phyloP scores from a whole-genome alignment of 805 yeast species.

The Maudiozyma barnettii region DNA sequence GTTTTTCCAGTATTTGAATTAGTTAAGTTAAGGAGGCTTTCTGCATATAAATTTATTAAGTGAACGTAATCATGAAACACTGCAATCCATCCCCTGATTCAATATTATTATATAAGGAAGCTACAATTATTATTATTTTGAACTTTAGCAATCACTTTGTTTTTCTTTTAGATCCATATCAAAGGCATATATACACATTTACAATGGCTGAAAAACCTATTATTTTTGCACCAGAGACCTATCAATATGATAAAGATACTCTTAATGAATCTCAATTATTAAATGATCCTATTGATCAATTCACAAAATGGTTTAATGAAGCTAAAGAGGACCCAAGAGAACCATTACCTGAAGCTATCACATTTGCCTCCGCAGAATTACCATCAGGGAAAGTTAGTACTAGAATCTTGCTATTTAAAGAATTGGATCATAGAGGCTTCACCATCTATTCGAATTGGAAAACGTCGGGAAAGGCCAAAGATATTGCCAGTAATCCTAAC shows the following conservation, averaged over 20 bases:
- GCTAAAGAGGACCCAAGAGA: conserved; percentile 49
- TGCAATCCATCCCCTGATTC: too few species aligned
- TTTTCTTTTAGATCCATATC: too few species aligned
- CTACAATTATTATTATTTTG: too few species aligned
- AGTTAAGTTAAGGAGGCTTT: too few species aligned
- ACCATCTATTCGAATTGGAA: conserved; percentile 89
- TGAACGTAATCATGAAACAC: too few species aligned
- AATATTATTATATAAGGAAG: too few species aligned
- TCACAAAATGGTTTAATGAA: conserved; percentile 75
- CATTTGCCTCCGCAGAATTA: conserved; percentile 77
- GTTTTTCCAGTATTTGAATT: too few species aligned
- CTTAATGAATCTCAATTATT: conserved; percentile 46
- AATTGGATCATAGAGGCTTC: conserved; percentile 76
- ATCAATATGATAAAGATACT: conserved; percentile 68
- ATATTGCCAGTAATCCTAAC: conserved; percentile 59
- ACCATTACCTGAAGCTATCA: conserved; percentile 71
- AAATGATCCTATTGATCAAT: conserved; percentile 63
- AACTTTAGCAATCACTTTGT: too few species aligned
- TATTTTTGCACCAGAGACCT: conserved; percentile 74
- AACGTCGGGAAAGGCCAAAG: conserved; percentile 70
- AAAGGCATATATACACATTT: neutral
- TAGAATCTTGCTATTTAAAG: conserved; percentile 79
- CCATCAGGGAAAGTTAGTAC: conserved; percentile 89
- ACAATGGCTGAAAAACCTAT: conserved; percentile 22
- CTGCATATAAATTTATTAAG: too few species aligned